Evolutionary conservation across 108 stramenopile genomes (phyloP).

Genomic region (Nitzschia palea): DNA sequence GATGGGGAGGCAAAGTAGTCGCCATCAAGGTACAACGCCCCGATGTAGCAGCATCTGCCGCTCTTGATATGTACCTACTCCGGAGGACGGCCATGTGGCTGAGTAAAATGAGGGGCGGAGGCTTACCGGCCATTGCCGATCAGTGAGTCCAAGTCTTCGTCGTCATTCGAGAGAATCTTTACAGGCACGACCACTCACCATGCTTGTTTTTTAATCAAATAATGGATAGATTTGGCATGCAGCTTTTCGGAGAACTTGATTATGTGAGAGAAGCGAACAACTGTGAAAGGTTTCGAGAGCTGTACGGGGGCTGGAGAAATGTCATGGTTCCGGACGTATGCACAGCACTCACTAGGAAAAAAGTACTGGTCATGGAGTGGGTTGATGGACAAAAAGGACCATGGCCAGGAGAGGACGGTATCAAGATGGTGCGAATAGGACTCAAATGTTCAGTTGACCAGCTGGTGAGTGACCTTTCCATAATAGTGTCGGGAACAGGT

Average conservation of each 20-base stretch:
- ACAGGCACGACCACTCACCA: not conserved
- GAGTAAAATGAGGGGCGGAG: slow-evolving; percentile 74
- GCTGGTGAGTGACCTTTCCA: slow-evolving; percentile 67
- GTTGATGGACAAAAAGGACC: slow-evolving; percentile 91
- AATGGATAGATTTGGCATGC: slow-evolving; percentile 74
- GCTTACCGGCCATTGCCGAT: slow-evolving; percentile 85
- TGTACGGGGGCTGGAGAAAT: slow-evolving; percentile 84
- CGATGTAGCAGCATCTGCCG: slow-evolving; percentile 80
- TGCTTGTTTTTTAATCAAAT: too few species aligned
- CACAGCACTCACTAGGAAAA: slow-evolving; percentile 70
- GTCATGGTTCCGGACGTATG: slow-evolving; percentile 81
- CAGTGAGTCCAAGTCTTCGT: slow-evolving; percentile 19
- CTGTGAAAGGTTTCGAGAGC: slow-evolving; percentile 79
- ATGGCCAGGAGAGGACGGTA: slow-evolving; percentile 80
- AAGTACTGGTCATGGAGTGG: slow-evolving; percentile 92
- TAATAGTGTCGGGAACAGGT: too few species aligned
- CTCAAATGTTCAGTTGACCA: slow-evolving; percentile 91
- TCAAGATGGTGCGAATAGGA: slow-evolving; percentile 86
- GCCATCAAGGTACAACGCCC: slow-evolving; percentile 92
- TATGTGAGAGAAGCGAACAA: slow-evolving; percentile 80
- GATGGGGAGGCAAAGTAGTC: slow-evolving; percentile 78
- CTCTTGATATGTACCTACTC: slow-evolving; percentile 89
- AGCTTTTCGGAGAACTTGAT: slow-evolving; percentile 92
- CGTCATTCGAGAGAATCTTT: not conserved
- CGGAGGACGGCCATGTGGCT: slow-evolving; percentile 79